Base-by-base conservation (phyloP, 495 filamentous ascomycete species). In the Neurospora africana region DNA sequence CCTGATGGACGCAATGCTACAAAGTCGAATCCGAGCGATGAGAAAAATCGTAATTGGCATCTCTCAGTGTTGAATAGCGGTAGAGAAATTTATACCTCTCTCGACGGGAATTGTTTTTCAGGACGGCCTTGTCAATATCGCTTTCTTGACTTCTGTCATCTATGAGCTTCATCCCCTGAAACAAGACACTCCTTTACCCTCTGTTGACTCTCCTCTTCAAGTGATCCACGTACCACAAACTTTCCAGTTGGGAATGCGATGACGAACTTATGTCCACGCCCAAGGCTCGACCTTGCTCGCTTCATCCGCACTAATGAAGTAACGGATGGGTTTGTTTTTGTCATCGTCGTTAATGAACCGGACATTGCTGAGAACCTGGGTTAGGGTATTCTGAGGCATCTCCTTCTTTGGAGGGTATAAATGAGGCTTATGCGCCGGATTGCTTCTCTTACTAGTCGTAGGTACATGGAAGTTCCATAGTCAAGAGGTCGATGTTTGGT, bases 121-220 rank as follows among this genome's bases (percentile, higher is more conserved):
- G 19, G 41, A n/a, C 17, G 19, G 41, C 17, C 17, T 1, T 0
- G 5, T 19, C 9, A n/a, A 43, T 5, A 43, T n/a, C 17, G n/a
- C n/a, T n/a, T n/a, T 8, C 41, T 43, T 43, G 41, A 5, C 0
- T n/a, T n/a, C 7, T 0, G 19, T 9, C 1, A 3, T 43, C 7
- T n/a, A n/a, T 41, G 0, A n/a, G 19, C 8, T 44, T 2, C 19
- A 1, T 9, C 9, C 6, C 7, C 7, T 10, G 0, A 21, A n/a
- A 4, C 1, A 10, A 5, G 7, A 21, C 3, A 47, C n/a, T 47
- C 9, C n/a, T 47, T 47, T 23, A 4, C 0, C 10, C 23, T 53
- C 21, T 0, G 0, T 23, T 23, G 4, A 23, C 9, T 5, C 9
- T 6, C 10, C n/a, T 23, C 43, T 21, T 5, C 0, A 23, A 1